phyloP scores from a whole-genome alignment of 306 rosid genomes.

The Medicago ruthenica region DNA sequence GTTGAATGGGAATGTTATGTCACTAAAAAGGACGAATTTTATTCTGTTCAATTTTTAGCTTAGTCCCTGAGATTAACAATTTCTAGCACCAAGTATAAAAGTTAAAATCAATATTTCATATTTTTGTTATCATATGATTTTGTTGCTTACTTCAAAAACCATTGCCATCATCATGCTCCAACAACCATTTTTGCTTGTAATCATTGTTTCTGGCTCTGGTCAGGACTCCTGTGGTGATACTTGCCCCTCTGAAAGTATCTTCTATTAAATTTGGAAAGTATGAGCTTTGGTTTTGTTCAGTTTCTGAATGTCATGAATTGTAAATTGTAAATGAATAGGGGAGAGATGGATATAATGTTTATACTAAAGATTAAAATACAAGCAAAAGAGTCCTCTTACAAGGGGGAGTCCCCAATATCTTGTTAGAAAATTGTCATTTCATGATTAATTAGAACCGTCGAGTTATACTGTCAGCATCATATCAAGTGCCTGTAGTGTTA shows the following conservation, averaged over 20 bases:
- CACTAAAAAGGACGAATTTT: background rate
- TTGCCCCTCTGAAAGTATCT: conserved; percentile 57
- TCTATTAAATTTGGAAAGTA: conserved; percentile 54
- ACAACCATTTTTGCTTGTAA: background rate
- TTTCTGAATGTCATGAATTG: conserved; percentile 26
- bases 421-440: background rate
- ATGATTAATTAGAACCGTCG: conserved; percentile 1
- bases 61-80: background rate
- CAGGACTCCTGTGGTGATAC: conserved; percentile 41
- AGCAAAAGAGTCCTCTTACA: conserved; percentile 24
- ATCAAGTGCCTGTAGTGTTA: conserved; percentile 20
- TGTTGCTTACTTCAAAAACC: background rate
- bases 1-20: conserved; percentile 2
- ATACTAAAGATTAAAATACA: background rate
- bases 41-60: conserved; percentile 25
- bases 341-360: background rate
- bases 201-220: conserved; percentile 3
- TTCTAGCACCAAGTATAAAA: background rate
- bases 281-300: conserved; percentile 48
- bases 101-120: conserved; percentile 14
- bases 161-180: conserved; percentile 10
- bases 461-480: conserved; percentile 4
- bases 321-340: background rate
- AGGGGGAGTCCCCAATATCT: background rate
- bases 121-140: conserved; percentile 4